Evolutionary conservation across 2,329 filamentous ascomycete genomes (phyloP).

Genomic region (Incumbomyces delicatus): DNA sequence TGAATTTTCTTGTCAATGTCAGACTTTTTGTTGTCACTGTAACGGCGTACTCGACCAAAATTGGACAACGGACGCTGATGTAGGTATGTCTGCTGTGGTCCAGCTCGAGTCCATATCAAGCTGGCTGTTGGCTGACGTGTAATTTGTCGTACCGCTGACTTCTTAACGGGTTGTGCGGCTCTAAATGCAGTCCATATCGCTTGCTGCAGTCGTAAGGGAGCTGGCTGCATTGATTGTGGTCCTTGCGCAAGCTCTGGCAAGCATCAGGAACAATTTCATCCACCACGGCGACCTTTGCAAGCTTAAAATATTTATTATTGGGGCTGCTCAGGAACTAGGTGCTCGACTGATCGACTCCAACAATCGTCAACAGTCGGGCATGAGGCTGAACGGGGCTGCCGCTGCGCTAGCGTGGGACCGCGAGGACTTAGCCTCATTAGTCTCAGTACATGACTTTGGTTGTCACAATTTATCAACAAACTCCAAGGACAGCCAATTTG

Average conservation of each 20-base stretch:
- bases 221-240: conserved; percentile 18
- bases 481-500: too few relatives aligned
- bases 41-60: conserved; percentile 14
- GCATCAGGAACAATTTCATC: conserved; percentile 1
- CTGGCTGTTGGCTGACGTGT: background rate
- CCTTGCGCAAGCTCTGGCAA: background rate
- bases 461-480: background rate
- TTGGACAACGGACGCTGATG: background rate
- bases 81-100: background rate
- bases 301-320: too few relatives aligned
- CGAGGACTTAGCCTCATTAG: too few relatives aligned
- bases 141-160: conserved; percentile 2
- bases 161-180: conserved; percentile 17
- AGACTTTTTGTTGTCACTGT: conserved; percentile 15
- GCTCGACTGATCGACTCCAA: background rate
- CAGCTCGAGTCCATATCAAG: background rate
- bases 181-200: conserved; percentile 21
- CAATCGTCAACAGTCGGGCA: background rate
- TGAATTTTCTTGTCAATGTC: conserved; percentile 15
- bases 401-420: too few relatives aligned
- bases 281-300: too few relatives aligned
- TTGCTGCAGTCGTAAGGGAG: conserved; percentile 20
- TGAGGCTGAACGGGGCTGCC: conserved; percentile 4
- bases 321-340: background rate
- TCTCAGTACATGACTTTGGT: too few relatives aligned